A percentile compares a stretch with the other conserved stretches of the same genome.
Evolutionary conservation across 305 asterid genomes (phyloP).

Genomic region (Rubia balearica): DNA sequence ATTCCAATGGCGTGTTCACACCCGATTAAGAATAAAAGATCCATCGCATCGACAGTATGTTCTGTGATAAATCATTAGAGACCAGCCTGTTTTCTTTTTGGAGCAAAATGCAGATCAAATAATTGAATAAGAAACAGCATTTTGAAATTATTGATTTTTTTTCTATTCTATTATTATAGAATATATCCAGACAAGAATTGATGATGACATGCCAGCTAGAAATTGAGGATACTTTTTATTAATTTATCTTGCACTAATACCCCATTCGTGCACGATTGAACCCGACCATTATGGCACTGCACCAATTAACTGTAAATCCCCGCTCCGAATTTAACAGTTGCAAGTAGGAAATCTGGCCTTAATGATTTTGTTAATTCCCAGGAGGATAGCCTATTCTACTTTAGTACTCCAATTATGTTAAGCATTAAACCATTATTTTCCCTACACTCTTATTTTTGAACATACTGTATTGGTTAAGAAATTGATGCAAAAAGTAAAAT

Average conservation of each 20-base stretch:
- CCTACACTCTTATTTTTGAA: no score
- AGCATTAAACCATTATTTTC: no score
- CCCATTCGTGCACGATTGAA: slow-evolving; percentile 12
- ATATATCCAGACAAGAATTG: neutral
- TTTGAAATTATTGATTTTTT: neutral
- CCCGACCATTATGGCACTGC: slow-evolving; percentile 1
- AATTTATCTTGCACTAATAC: neutral
- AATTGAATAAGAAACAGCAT: neutral
- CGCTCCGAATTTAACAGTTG: neutral
- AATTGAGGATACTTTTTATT: neutral
- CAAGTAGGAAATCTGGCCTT: neutral
- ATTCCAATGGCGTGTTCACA: neutral
- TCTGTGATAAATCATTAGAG: no score
- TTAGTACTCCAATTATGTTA: no score
- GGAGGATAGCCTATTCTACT: no score
- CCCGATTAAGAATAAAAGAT: no score
- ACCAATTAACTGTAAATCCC: neutral
- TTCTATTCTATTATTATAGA: neutral
- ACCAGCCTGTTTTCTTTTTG: no score
- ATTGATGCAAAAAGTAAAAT: neutral
- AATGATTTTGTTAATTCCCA: neutral
- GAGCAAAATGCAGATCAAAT: neutral
- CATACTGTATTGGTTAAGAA: neutral
- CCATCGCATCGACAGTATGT: no score
- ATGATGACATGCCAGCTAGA: slow-evolving; percentile 8